A percentile compares a stretch with the other conserved stretches of the same genome.
phyloP scores from a whole-genome alignment of 2,329 filamentous ascomycete species.

The Ophiocordyceps camponoti-saundersi region DNA sequence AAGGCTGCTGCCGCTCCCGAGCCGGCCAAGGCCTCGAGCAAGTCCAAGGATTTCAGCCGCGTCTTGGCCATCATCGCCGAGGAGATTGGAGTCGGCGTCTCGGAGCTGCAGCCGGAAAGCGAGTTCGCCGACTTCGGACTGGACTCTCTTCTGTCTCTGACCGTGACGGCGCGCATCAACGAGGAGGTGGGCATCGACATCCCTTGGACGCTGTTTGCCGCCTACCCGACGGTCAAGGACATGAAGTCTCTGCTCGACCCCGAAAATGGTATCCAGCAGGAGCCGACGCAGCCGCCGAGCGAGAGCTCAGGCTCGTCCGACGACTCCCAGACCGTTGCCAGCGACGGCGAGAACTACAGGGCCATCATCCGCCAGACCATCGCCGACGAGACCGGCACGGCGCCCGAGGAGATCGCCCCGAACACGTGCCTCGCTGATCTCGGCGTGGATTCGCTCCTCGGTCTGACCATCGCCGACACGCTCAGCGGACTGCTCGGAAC shows the following conservation, averaged over 20 bases:
- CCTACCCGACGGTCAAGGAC: constrained; percentile 1
- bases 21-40: not conserved
- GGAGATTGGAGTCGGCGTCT: constrained; percentile 2
- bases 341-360: not conserved
- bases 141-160: constrained; percentile 43
- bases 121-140: constrained; percentile 39
- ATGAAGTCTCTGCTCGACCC: not conserved
- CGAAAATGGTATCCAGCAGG: not conserved
- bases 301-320: not conserved
- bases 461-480: constrained; percentile 2
- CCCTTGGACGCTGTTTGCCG: not conserved
- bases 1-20: not conserved
- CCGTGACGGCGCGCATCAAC: constrained; percentile 36
- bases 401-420: not conserved
- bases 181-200: constrained; percentile 41
- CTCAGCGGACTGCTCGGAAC: not conserved
- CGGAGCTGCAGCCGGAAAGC: not conserved
- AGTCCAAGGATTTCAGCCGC: not conserved
- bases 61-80: constrained; percentile 3
- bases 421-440: constrained; percentile 1
- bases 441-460: constrained; percentile 3
- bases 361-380: constrained; percentile 1
- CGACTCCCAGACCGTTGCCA: not conserved
- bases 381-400: constrained; percentile 3
- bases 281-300: not conserved